Percentiles rank a stretch among this genome's conserved stretches.
Conservation (phyloP, 2,329 filamentous ascomycete species). For the Thelonectria discophora region DNA sequence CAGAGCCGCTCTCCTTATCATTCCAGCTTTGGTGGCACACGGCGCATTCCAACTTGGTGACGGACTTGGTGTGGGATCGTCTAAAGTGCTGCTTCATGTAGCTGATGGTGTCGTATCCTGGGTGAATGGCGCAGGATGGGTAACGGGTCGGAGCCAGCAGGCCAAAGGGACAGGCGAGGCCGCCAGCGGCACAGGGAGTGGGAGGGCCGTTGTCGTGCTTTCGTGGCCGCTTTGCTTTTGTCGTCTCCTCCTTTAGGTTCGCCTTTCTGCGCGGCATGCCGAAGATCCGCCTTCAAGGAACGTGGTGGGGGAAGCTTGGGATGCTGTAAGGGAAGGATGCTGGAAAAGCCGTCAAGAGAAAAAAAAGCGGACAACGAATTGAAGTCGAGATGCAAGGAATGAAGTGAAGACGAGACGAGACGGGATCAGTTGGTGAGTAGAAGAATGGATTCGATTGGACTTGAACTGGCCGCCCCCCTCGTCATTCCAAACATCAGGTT, state of each 20-base stretch:
- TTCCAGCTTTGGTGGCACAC: neutral
- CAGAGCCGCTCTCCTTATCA: neutral
- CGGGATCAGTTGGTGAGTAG: neutral
- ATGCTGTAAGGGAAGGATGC: neutral
- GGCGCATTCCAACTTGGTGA: neutral
- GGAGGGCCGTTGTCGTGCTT: neutral
- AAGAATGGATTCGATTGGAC: neutral
- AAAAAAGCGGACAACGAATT: neutral
- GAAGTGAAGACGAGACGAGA: neutral
- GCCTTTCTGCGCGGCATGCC: neutral
- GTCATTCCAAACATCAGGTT: too few relatives aligned
- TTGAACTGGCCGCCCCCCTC: too few relatives aligned
- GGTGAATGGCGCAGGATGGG: neutral
- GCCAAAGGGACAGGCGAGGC: neutral
- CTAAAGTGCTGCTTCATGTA: neutral
- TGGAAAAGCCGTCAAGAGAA: neutral
- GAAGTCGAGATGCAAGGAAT: neutral
- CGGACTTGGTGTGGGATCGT: neutral
- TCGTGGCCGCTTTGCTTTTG: neutral
- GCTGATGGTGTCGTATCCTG: neutral
- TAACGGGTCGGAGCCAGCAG: neutral
- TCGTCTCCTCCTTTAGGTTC: neutral
- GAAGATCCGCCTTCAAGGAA: neutral
- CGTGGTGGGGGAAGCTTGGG: too few relatives aligned
- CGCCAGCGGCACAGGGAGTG: neutral